Evolutionary conservation across 345 rosid genomes (phyloP).

Genomic region (Heritiera littoralis): DNA sequence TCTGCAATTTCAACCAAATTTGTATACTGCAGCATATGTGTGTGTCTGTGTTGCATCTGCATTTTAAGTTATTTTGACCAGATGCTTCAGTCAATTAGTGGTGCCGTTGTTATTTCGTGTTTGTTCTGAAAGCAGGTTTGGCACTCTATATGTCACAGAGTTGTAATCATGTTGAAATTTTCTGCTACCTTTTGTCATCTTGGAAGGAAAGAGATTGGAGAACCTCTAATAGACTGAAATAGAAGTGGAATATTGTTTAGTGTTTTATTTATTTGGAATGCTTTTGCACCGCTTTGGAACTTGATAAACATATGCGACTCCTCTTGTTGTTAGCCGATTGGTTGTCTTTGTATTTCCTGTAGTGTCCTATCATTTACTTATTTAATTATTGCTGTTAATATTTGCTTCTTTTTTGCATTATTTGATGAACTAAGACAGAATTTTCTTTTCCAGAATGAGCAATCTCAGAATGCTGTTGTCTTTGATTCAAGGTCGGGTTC

Average conservation of each 20-base stretch:
- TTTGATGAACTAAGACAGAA: slow-evolving; percentile 8
- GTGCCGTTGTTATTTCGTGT: neutral
- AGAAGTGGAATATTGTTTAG: slow-evolving; percentile 30
- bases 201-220: neutral
- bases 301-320: neutral
- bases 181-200: neutral
- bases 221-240: neutral
- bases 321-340: neutral
- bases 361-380: neutral
- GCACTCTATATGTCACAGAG: neutral
- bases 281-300: neutral
- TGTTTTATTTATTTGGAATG: neutral
- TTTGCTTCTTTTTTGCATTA: slow-evolving; percentile 1
- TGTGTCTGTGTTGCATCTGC: neutral
- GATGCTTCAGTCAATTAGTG: neutral
- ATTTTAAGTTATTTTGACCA: neutral
- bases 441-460: slow-evolving; percentile 16
- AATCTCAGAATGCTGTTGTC: slow-evolving; percentile 23
- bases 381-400: slow-evolving; percentile 3
- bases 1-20: neutral
- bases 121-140: neutral
- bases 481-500: slow-evolving; percentile 32
- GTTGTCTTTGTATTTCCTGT: neutral
- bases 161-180: neutral
- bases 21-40: neutral